phyloP scores from a whole-genome alignment of 345 rosid species.

The Durio zibethinus region DNA sequence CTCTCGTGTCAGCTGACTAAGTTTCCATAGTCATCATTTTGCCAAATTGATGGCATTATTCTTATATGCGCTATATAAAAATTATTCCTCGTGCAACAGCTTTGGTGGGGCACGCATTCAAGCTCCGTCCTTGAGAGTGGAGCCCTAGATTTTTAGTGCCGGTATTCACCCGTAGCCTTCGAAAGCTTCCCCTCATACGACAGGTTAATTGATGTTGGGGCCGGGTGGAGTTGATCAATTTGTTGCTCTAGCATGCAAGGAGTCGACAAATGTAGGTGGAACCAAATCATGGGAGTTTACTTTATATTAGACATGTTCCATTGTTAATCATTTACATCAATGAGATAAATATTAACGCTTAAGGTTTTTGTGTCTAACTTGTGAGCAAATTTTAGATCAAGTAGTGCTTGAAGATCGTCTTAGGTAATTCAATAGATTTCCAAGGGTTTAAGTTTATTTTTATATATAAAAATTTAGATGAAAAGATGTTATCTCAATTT shows the following conservation, averaged over 20 bases:
- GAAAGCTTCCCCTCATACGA: no score
- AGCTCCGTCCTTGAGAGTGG: background rate
- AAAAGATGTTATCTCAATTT: no score
- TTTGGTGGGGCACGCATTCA: background rate
- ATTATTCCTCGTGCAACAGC: background rate
- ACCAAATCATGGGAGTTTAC: slow-evolving; percentile 1
- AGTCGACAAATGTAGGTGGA: background rate
- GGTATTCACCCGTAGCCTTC: background rate
- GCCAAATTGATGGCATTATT: background rate
- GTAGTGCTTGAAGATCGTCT: no score
- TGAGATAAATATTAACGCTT: no score
- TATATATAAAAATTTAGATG: no score
- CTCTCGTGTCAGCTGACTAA: background rate
- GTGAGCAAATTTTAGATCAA: no score
- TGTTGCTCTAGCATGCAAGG: background rate
- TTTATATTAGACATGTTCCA: background rate
- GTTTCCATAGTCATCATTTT: background rate
- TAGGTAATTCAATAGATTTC: no score
- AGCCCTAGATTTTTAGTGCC: background rate
- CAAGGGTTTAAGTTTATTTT: no score
- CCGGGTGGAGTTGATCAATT: no score
- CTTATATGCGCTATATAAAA: background rate
- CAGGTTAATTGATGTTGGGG: no score
- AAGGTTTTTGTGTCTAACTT: no score
- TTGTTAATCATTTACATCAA: no score